Evolutionary conservation across 768 basidiomycete genomes (phyloP).

Genomic region (Saitozyma podzolica): DNA sequence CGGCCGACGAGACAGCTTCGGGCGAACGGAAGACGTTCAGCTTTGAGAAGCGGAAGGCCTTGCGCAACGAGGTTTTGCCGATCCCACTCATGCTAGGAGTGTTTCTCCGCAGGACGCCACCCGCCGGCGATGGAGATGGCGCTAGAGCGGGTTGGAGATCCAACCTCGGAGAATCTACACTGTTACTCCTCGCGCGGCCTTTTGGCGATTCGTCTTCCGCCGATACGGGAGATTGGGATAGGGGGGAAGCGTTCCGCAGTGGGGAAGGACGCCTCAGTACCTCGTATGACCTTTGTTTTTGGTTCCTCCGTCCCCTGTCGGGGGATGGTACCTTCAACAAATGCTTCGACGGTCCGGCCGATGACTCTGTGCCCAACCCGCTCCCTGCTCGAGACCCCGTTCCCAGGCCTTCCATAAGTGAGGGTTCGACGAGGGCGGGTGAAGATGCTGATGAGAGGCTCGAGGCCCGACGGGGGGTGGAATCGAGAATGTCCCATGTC

Average conservation of each 20-base stretch:
- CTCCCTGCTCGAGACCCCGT: background rate
- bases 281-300: background rate
- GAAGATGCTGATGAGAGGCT: background rate
- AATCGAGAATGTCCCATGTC: constrained; percentile 32
- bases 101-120: background rate
- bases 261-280: too few species aligned
- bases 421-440: background rate
- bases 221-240: constrained; percentile 8
- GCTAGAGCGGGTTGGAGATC: background rate
- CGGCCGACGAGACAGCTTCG: background rate
- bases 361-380: background rate
- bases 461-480: constrained; percentile 11
- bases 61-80: constrained; percentile 2
- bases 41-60: constrained; percentile 9
- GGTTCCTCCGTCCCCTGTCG: background rate
- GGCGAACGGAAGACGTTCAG: background rate
- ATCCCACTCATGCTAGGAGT: background rate
- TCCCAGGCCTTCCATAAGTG: background rate
- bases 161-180: constrained; percentile 7
- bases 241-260: constrained; percentile 6
- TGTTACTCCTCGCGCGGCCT: background rate
- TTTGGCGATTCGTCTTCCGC: background rate
- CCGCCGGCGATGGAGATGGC: background rate
- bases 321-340: background rate
- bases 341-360: background rate